Percentiles rank a stretch among this genome's conserved stretches.
Evolutionary conservation across 73 alveolate genomes (phyloP).

Genomic region (Uronychia binucleata): DNA sequence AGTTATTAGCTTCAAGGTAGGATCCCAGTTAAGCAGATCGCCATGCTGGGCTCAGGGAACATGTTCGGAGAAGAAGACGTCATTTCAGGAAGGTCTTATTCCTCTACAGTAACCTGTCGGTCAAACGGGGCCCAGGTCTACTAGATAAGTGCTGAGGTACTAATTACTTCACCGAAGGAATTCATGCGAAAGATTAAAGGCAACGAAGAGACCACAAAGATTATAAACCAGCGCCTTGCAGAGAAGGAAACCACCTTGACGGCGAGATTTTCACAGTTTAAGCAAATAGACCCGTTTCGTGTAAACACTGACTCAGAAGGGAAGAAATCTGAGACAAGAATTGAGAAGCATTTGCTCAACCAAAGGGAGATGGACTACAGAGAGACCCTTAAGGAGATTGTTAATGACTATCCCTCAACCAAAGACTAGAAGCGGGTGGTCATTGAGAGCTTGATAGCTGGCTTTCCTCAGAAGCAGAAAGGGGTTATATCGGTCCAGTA

Average conservation of each 20-base stretch:
- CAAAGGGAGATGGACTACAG: neutral
- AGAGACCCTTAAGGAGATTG: neutral
- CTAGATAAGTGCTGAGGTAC: constrained; percentile 22
- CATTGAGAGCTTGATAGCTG: neutral
- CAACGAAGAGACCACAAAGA: neutral
- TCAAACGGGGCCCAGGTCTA: neutral
- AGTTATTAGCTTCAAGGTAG: constrained; percentile 6
- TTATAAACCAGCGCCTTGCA: neutral
- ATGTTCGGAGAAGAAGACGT: constrained; percentile 43
- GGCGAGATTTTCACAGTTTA: neutral
- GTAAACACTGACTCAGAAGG: neutral
- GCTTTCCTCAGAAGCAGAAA: too few relatives aligned
- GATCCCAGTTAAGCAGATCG: neutral
- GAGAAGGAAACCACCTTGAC: neutral
- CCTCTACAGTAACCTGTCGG: constrained; percentile 18
- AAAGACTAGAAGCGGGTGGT: neutral
- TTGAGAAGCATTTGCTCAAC: neutral
- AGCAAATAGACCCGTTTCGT: neutral
- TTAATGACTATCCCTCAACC: neutral
- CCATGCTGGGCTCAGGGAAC: constrained; percentile 25
- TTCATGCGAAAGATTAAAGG: constrained; percentile 33
- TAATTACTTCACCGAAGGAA: constrained; percentile 2
- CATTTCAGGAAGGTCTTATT: constrained; percentile 8
- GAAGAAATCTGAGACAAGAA: neutral
- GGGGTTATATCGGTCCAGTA: too few relatives aligned